These are phyloP conservation scores for Candida qinlingensis DNA, from an alignment of 805 yeast genomes.

Conservation along the genomic window DNA sequence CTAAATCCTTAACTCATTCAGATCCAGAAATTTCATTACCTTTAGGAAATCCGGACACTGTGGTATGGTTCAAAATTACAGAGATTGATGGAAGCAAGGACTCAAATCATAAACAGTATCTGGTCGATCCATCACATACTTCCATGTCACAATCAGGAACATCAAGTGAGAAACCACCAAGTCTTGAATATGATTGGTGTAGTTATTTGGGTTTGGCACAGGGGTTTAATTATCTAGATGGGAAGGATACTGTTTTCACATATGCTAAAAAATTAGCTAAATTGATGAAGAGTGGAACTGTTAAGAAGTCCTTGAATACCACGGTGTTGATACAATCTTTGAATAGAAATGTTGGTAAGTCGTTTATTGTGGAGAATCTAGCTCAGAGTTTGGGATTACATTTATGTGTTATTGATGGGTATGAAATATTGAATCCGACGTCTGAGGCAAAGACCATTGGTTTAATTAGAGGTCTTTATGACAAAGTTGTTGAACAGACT, in stretches of 20 bases:
- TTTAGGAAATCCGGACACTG: slow-evolving; percentile 56
- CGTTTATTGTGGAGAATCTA: slow-evolving; percentile 51
- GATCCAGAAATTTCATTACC: slow-evolving; percentile 32
- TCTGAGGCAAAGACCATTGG: slow-evolving; percentile 80
- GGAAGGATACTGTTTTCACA: slow-evolving; percentile 30
- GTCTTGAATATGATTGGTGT: slow-evolving; percentile 34
- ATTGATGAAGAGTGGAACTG: slow-evolving; percentile 48
- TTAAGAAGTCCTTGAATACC: slow-evolving; percentile 42
- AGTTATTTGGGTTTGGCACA: slow-evolving; percentile 41
- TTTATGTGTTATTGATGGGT: slow-evolving; percentile 63
- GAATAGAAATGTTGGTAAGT: slow-evolving; percentile 75
- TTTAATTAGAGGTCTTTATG: slow-evolving; percentile 67
- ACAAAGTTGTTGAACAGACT: slow-evolving; percentile 46
- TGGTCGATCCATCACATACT: slow-evolving; percentile 65
- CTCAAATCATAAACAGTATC: slow-evolving; percentile 34
- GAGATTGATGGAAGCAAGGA: slow-evolving; percentile 33
- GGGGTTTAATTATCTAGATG: slow-evolving; percentile 30
- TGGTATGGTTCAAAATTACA: slow-evolving; percentile 81
- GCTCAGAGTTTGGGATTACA: slow-evolving; percentile 60
- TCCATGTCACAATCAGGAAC: slow-evolving; percentile 65
- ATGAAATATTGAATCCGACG: slow-evolving; percentile 59
- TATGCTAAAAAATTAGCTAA: slow-evolving; percentile 48
- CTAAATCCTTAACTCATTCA: slow-evolving; percentile 36
- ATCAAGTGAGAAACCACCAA: slow-evolving; percentile 31
- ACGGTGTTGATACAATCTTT: slow-evolving; percentile 63